phyloP scores from a whole-genome alignment of 2,329 filamentous ascomycete species.

The Dichotomopilus funicola region DNA sequence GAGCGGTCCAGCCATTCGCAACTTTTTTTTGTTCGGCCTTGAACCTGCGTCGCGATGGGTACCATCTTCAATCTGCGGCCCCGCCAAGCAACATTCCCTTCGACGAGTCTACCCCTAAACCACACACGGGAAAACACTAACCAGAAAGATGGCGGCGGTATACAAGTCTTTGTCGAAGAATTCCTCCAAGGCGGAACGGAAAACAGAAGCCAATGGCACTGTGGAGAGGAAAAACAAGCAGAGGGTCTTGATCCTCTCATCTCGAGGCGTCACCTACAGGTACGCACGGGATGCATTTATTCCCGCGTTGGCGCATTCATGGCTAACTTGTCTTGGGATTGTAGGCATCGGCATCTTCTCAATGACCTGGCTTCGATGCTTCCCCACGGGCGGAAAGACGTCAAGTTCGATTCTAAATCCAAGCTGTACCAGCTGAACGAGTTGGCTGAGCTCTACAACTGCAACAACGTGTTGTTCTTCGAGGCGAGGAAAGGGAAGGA shows the following conservation, averaged over 20 bases:
- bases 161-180: conserved; percentile 67
- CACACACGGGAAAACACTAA: neutral
- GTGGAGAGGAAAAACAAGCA: conserved; percentile 60
- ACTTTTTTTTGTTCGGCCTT: conserved; percentile 19
- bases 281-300: conserved; percentile 33
- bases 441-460: conserved; percentile 67
- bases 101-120: neutral
- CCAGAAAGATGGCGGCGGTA: conserved; percentile 57
- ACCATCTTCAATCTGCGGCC: neutral
- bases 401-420: conserved; percentile 94
- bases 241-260: conserved; percentile 83
- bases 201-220: conserved; percentile 28
- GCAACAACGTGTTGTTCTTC: conserved; percentile 88
- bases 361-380: conserved; percentile 84
- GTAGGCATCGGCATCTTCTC: conserved; percentile 84
- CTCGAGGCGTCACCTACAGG: conserved; percentile 85
- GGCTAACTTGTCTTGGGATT: neutral
- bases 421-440: conserved; percentile 79
- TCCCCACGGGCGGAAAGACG: conserved; percentile 88
- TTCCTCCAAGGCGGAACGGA: conserved; percentile 42
- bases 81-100: conserved; percentile 3
- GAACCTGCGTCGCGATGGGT: conserved; percentile 3
- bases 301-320: neutral
- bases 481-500: conserved; percentile 93
- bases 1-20: conserved; percentile 11